Conservation (phyloP, 805 yeast genomes). For the Komagataella kurtzmanii region DNA sequence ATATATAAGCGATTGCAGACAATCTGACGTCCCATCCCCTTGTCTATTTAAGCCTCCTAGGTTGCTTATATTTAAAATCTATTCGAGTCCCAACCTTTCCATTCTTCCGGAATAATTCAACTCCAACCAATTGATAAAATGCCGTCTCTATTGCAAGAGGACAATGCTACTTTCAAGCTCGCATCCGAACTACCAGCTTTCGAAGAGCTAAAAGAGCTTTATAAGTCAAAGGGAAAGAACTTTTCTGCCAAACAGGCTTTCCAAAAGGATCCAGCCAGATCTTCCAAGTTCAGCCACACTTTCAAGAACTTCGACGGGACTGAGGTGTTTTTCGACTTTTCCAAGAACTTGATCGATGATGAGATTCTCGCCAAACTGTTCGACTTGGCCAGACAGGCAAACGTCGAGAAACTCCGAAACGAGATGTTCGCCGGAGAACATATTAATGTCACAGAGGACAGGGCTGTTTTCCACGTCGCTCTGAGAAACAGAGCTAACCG, state of each 20-base stretch:
- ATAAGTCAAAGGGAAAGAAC: conserved; percentile 54
- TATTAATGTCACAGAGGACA: conserved; percentile 90
- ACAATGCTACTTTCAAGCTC: conserved; percentile 34
- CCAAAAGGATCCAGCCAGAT: conserved; percentile 59
- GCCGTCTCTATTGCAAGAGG: neutral
- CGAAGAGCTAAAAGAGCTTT: conserved; percentile 60
- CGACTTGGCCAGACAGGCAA: conserved; percentile 80
- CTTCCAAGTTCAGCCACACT: conserved; percentile 60
- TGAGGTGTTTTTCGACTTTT: conserved; percentile 84
- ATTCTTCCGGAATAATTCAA: neutral
- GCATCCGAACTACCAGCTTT: conserved; percentile 75
- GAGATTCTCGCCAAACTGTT: conserved; percentile 57
- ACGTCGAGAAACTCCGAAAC: conserved; percentile 77
- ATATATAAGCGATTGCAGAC: neutral
- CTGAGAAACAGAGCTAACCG: conserved; percentile 83
- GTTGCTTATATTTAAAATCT: neutral
- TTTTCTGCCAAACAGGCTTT: conserved; percentile 73
- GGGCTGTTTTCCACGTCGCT: conserved; percentile 96
- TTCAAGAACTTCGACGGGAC: conserved; percentile 81
- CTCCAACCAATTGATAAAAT: neutral
- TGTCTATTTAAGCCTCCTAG: neutral
- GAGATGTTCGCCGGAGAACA: conserved; percentile 86
- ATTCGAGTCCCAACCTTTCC: neutral
- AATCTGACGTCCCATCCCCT: neutral
- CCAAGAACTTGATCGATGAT: conserved; percentile 87